Conservation (phyloP, 176 grass and related monocot genomes). For the Carex kokanica region DNA sequence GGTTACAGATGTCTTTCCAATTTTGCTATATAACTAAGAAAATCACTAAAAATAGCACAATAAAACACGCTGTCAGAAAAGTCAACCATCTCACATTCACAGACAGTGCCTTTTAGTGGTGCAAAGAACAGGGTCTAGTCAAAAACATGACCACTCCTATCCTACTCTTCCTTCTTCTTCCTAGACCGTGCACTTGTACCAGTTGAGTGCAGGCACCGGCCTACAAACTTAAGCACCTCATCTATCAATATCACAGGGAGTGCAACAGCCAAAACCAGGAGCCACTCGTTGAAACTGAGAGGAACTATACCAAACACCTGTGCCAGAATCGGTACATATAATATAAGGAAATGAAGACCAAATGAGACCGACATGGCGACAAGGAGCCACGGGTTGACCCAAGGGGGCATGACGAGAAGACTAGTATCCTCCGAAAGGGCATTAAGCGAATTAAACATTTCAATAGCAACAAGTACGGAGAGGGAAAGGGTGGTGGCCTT, state of each 20-base stretch:
- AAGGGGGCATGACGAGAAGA: constrained; percentile 86
- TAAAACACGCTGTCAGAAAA: constrained; percentile 5
- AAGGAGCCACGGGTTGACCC: constrained; percentile 92
- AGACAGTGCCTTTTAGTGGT: background rate
- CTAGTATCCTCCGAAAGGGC: constrained; percentile 88
- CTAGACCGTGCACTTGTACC: constrained; percentile 32
- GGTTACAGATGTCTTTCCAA: background rate
- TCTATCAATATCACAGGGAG: constrained; percentile 80
- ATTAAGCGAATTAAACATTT: constrained; percentile 98
- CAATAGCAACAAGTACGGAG: constrained; percentile 80
- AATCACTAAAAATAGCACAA: background rate
- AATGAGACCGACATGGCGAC: constrained; percentile 80
- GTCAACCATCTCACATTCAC: background rate
- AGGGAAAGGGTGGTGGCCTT: constrained; percentile 84
- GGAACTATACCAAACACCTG: constrained; percentile 84
- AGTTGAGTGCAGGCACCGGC: constrained; percentile 41
- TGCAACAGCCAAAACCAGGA: constrained; percentile 72
- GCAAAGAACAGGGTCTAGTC: constrained; percentile 2
- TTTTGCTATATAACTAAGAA: constrained; percentile 8
- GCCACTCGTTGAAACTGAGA: constrained; percentile 83
- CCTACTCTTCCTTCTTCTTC: constrained; percentile 75
- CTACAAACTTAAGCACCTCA: constrained; percentile 81
- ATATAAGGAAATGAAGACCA: constrained; percentile 86
- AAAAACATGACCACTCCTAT: background rate
- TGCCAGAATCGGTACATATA: constrained; percentile 79